These are phyloP conservation scores for Canavalia gladiata DNA, from an alignment of 306 rosid genomes.

Conservation along the genomic window DNA sequence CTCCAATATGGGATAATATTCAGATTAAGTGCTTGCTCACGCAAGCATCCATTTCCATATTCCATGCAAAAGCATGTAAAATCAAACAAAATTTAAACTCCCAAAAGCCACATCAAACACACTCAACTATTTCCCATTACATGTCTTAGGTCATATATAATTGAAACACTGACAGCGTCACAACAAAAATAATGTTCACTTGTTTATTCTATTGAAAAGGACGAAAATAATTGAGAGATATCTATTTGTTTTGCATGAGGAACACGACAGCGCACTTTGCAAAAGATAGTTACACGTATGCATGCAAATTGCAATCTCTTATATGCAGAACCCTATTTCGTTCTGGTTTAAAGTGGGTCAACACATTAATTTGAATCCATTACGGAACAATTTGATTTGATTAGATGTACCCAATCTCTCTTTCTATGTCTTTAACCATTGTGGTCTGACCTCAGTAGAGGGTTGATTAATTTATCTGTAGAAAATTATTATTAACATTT, in stretches of 20 bases:
- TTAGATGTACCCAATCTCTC: constrained; percentile 37
- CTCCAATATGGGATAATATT: background rate
- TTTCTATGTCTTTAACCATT: constrained; percentile 20
- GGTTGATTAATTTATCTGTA: background rate
- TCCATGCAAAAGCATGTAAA: constrained; percentile 49
- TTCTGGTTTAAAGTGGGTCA: constrained; percentile 49
- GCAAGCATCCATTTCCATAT: constrained; percentile 60
- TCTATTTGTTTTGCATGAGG: constrained; percentile 52
- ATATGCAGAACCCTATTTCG: constrained; percentile 36
- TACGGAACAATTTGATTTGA: constrained; percentile 50
- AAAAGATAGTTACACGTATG: constrained; percentile 45
- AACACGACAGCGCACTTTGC: constrained; percentile 60
- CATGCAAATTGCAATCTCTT: constrained; percentile 39
- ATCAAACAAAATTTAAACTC: constrained; percentile 29
- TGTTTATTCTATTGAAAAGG: constrained; percentile 45
- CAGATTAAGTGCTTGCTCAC: constrained; percentile 53
- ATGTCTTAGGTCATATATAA: constrained; percentile 15
- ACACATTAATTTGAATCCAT: constrained; percentile 49
- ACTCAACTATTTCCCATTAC: constrained; percentile 9
- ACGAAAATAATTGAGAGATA: constrained; percentile 48
- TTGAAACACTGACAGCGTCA: constrained; percentile 45
- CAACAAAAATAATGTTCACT: constrained; percentile 32
- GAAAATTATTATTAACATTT: too few relatives aligned
- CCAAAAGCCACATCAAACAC: constrained; percentile 13
- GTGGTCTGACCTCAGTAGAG: constrained; percentile 17